These are phyloP conservation scores for Colletotrichum musicola DNA, from an alignment of 2,329 filamentous ascomycete genomes.

Conservation along the genomic window DNA sequence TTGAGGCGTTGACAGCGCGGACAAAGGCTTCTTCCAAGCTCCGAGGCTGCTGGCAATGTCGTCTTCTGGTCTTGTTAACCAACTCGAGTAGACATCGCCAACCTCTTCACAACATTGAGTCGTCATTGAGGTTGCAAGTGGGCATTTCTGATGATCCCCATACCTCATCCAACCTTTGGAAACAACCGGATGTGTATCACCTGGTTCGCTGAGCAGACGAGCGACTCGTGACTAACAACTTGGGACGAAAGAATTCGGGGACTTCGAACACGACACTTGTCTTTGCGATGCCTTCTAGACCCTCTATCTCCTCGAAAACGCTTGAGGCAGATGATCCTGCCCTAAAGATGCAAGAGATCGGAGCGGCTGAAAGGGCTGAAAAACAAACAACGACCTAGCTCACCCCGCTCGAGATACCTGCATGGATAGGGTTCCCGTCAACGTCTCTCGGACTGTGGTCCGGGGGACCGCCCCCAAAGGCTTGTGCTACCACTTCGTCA, in stretches of 20 bases:
- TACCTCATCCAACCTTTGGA: background rate
- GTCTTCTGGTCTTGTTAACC: background rate
- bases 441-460: background rate
- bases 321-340: no score
- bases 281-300: background rate
- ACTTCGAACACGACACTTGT: background rate
- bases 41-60: background rate
- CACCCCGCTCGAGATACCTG: background rate
- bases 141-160: background rate
- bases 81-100: background rate
- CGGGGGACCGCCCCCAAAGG: background rate
- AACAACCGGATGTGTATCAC: background rate
- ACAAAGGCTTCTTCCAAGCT: background rate
- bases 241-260: background rate
- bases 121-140: background rate
- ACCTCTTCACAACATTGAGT: background rate
- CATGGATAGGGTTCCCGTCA: background rate
- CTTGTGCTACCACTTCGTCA: background rate
- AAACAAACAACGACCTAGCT: background rate
- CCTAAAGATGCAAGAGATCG: background rate
- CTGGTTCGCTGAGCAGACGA: background rate
- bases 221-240: background rate
- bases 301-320: background rate
- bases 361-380: background rate
- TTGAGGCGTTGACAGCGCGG: background rate